phyloP scores from a whole-genome alignment of 768 basidiomycete species.

The Leccinum fibrillosum region DNA sequence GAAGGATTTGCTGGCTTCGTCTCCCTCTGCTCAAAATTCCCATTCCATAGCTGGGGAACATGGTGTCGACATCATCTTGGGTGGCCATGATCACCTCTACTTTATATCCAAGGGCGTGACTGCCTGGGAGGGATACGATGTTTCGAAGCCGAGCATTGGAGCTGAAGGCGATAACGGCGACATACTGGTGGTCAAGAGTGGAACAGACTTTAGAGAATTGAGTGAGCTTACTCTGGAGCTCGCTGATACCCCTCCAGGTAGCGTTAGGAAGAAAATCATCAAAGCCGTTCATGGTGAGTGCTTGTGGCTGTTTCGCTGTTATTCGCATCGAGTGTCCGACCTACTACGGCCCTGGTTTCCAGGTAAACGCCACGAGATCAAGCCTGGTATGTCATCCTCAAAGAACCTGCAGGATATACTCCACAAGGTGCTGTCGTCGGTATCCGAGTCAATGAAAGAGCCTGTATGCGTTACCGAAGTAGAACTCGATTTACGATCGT shows the following conservation, averaged over 20 bases:
- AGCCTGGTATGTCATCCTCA: constrained; percentile 56
- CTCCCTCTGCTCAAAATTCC: constrained; percentile 49
- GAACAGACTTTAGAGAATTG: constrained; percentile 85
- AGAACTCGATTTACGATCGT: constrained; percentile 69
- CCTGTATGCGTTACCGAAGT: constrained; percentile 72
- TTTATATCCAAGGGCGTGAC: constrained; percentile 65
- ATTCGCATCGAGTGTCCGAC: not conserved
- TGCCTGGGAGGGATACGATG: constrained; percentile 65
- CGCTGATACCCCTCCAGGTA: constrained; percentile 53
- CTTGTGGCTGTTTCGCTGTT: not conserved
- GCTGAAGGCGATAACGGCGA: constrained; percentile 72
- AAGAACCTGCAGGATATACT: constrained; percentile 55
- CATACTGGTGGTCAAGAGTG: constrained; percentile 77
- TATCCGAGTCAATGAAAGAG: constrained; percentile 65
- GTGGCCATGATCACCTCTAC: constrained; percentile 89
- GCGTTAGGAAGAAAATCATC: constrained; percentile 64
- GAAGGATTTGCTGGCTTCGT: constrained; percentile 57
- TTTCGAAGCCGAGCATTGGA: constrained; percentile 50
- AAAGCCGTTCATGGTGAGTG: constrained; percentile 53
- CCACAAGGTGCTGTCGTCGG: constrained; percentile 59
- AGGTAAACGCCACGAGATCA: constrained; percentile 69
- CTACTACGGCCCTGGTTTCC: not conserved
- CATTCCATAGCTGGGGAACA: constrained; percentile 50
- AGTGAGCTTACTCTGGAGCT: constrained; percentile 72
- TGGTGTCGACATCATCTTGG: constrained; percentile 80